A percentile compares a stretch with the other conserved stretches of the same genome.
phyloP scores from a whole-genome alignment of 2,329 filamentous ascomycete species.

The Didymella exigua region DNA sequence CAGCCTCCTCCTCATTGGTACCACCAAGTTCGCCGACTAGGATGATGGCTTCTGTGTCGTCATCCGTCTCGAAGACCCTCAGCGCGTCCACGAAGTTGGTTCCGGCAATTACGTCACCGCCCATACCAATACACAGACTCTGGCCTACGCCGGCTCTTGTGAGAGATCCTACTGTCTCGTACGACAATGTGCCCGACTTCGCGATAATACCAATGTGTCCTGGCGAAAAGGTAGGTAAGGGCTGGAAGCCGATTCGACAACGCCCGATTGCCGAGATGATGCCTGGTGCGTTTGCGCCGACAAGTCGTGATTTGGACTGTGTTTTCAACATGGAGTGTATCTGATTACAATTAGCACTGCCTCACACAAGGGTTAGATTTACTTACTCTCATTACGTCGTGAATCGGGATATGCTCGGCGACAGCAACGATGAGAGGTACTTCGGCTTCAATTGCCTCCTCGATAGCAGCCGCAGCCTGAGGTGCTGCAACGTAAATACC shows the following conservation, averaged over 20 bases:
- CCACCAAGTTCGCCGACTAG: slow-evolving; percentile 76
- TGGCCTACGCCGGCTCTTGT: slow-evolving; percentile 77
- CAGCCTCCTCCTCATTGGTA: slow-evolving; percentile 71
- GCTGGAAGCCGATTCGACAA: slow-evolving; percentile 78
- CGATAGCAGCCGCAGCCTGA: slow-evolving; percentile 73
- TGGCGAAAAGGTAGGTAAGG: slow-evolving; percentile 71
- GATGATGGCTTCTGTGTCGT: slow-evolving; percentile 73
- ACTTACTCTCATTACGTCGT: slow-evolving; percentile 74
- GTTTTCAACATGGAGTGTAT: slow-evolving; percentile 73
- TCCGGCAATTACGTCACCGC: slow-evolving; percentile 75
- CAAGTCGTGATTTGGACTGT: slow-evolving; percentile 72
- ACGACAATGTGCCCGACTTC: slow-evolving; percentile 81
- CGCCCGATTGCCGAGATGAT: slow-evolving; percentile 75
- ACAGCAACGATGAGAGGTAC: slow-evolving; percentile 79
- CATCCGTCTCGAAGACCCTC: slow-evolving; percentile 68
- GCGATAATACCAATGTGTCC: slow-evolving; percentile 76
- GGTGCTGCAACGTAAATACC: slow-evolving; percentile 81
- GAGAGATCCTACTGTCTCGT: slow-evolving; percentile 77
- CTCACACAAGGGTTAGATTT: background rate
- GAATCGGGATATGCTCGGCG: slow-evolving; percentile 78
- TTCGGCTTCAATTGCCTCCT: slow-evolving; percentile 80
- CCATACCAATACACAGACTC: slow-evolving; percentile 77
- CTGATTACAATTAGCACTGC: slow-evolving; percentile 42
- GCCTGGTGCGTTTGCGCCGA: slow-evolving; percentile 81
- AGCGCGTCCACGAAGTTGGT: slow-evolving; percentile 76